Conservation (phyloP, 805 yeast genomes). For the Blastobotrys americana region DNA sequence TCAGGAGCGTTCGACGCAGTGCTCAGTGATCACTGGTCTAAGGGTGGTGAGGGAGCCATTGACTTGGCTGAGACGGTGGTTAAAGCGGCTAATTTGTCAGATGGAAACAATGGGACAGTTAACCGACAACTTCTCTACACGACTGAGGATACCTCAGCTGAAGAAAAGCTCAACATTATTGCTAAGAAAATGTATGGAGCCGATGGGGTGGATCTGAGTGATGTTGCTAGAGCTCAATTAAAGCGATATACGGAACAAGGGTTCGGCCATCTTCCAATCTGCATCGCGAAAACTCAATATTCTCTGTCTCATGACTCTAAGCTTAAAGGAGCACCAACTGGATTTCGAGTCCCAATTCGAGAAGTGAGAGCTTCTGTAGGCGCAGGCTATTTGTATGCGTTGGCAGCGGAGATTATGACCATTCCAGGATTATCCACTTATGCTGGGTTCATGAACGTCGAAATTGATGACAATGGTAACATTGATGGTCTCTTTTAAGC, state of each 20-base stretch:
- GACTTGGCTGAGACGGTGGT: conserved; percentile 79
- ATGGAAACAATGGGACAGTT: conserved; percentile 21
- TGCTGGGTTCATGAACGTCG: conserved; percentile 95
- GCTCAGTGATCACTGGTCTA: conserved; percentile 88
- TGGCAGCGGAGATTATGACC: conserved; percentile 95
- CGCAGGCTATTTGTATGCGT: conserved; percentile 93
- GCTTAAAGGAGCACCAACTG: conserved; percentile 91
- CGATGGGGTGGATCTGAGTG: conserved; percentile 68
- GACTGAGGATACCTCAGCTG: conserved; percentile 58
- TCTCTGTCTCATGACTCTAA: conserved; percentile 90
- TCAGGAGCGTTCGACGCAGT: conserved; percentile 96
- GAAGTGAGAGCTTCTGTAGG: conserved; percentile 93
- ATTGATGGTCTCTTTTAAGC: conserved; percentile 90
- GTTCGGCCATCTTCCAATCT: conserved; percentile 82
- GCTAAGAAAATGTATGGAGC: conserved; percentile 94
- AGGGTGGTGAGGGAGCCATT: conserved; percentile 89
- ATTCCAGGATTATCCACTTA: conserved; percentile 96
- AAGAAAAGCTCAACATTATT: conserved; percentile 68
- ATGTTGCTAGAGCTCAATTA: conserved; percentile 73
- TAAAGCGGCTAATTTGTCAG: conserved; percentile 46
- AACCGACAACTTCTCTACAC: conserved; percentile 56
- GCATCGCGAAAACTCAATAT: conserved; percentile 97
- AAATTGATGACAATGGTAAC: conserved; percentile 81
- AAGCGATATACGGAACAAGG: conserved; percentile 81
- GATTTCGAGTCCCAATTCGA: conserved; percentile 87